Evolutionary conservation across 2,329 filamentous ascomycete genomes (phyloP), one percentile per base, ranked within the genome.

Genomic region (Paradendryphiella salina): DNA sequence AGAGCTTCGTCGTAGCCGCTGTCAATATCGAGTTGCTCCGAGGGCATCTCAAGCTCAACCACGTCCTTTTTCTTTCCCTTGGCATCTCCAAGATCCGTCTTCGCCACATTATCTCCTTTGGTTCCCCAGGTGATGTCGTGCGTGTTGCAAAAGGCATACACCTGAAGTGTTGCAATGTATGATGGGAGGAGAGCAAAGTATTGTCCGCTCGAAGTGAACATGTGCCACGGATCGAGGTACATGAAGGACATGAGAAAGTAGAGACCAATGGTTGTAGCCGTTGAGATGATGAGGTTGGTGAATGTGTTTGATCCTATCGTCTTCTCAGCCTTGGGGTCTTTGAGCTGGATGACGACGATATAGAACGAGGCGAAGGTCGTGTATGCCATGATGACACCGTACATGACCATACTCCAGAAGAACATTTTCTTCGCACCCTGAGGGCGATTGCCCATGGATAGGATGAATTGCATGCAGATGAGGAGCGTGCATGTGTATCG

Each of bases 61-160:
- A 87, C 90, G 52, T 86, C 82, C 39, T 80, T 80, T 37, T 83
- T 83, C 47, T 88, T 89, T 59, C 88, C 86, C 41, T 89, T 84
- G 10, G 95, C 94, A 5, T 89, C 85, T 49, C 94, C 94, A 0
- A 99, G 85, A 70, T 99, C 95, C 6, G 89, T 96, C 73, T 90
- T 87, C 65, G 94, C 87, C 29, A 96, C 85, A 73, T 99, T 99
- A 80, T 99, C 94, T 50, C 94, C 94, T 77, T 99, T 99, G 37
- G 94, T 99, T 36, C 94, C 94, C 94, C 94, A 99, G 0, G 92
- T 96, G 15, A 99, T 91, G 72, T 99, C 94, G 82, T 99, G 94
- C 0, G 93, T 96, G 77, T 99, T 99, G 80, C 94, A 97, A 75
- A 99, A 99, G 35, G 94, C 94, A 76, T 99, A 99, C 15, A 97